phyloP scores from a whole-genome alignment of 2,329 filamentous ascomycete genomes.

The Fusarium sp. region DNA sequence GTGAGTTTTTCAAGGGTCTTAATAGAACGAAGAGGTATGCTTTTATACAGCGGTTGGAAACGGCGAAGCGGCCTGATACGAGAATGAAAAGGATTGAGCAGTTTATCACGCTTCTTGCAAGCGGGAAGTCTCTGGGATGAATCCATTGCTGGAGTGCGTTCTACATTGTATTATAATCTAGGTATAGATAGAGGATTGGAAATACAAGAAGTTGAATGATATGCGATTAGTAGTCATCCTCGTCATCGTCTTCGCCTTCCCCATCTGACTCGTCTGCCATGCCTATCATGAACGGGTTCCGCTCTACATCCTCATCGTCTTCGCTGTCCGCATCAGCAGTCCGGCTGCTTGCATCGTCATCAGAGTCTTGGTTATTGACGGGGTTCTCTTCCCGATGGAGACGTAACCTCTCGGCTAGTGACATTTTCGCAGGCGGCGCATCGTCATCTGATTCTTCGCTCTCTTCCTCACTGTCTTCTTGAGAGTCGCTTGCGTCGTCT shows the following conservation, averaged over 20 bases:
- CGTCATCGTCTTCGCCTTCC: conserved; percentile 42
- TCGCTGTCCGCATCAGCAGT: conserved; percentile 37
- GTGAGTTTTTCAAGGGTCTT: conserved; percentile 58
- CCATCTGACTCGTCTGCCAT: conserved; percentile 55
- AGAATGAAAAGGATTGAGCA: conserved; percentile 56
- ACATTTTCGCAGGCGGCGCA: conserved; percentile 20
- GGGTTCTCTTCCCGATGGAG: conserved; percentile 40
- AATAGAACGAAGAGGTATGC: conserved; percentile 61
- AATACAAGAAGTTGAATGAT: not conserved
- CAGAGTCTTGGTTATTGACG: conserved; percentile 22
- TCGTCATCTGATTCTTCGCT: conserved; percentile 27
- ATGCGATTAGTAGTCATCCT: conserved; percentile 28
- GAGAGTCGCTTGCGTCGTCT: not conserved
- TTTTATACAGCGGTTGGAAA: conserved; percentile 62
- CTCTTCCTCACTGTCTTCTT: conserved; percentile 18
- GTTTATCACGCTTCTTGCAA: conserved; percentile 57
- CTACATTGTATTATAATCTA: conserved; percentile 20
- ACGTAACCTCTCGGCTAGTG: conserved; percentile 38
- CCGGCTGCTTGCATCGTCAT: conserved; percentile 34
- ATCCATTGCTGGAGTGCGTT: conserved; percentile 43
- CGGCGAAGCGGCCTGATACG: conserved; percentile 55
- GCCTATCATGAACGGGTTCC: conserved; percentile 49
- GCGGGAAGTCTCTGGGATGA: conserved; percentile 37
- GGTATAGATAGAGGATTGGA: not conserved
- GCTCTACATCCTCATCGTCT: conserved; percentile 44